Percentiles rank a stretch among this genome's conserved stretches.
Evolutionary conservation across 306 rosid species (phyloP).

Genomic region (Rosa rugosa): DNA sequence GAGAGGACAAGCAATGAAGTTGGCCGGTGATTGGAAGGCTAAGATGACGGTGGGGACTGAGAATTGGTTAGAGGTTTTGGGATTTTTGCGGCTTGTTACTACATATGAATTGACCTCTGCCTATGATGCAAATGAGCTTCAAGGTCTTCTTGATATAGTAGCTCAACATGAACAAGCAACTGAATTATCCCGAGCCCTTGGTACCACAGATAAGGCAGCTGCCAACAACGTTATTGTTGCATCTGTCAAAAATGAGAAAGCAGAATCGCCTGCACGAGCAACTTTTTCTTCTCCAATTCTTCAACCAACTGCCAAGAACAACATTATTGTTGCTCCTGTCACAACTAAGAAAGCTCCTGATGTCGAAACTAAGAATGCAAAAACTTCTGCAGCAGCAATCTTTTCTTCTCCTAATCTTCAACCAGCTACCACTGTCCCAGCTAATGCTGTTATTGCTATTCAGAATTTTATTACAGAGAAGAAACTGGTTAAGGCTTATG

Average conservation of each 20-base stretch:
- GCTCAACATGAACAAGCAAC: constrained; percentile 32
- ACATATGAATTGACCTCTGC: constrained; percentile 29
- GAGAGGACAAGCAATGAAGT: constrained; percentile 37
- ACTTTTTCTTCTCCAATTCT: constrained; percentile 24
- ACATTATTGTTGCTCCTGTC: background rate
- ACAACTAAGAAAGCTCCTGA: no score
- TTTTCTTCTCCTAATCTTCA: constrained; percentile 30
- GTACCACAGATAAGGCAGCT: background rate
- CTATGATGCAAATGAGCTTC: constrained; percentile 36
- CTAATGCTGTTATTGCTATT: background rate
- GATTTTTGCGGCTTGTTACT: constrained; percentile 47
- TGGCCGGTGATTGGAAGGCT: constrained; percentile 45
- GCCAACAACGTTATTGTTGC: background rate
- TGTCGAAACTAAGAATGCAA: background rate
- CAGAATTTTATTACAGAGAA: background rate
- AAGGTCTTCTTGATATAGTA: constrained; percentile 22
- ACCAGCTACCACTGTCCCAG: background rate
- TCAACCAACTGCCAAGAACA: constrained; percentile 17
- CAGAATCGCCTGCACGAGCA: background rate
- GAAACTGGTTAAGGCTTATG: background rate
- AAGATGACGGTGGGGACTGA: constrained; percentile 21
- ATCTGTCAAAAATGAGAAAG: background rate
- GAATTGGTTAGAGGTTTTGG: constrained; percentile 35
- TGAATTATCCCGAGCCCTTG: background rate
- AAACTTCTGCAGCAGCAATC: background rate